phyloP scores from a whole-genome alignment of 176 grass and related monocot genomes.

The Carex pumila region DNA sequence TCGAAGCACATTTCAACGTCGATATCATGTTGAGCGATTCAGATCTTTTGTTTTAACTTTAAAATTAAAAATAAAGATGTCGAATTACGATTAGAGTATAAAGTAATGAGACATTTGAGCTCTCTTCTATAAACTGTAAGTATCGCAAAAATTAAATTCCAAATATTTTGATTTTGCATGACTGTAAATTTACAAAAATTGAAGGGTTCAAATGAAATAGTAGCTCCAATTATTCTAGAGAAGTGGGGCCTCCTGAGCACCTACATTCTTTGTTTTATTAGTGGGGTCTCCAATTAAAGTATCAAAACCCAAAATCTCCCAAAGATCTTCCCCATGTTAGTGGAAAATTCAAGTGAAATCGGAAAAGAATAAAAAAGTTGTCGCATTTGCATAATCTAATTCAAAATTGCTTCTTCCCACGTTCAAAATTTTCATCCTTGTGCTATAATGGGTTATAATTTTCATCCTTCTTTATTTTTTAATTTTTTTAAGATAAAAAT shows the following conservation, averaged over 20 bases:
- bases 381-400: neutral
- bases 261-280: constrained; percentile 12
- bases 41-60: too few species aligned
- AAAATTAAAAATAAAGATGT: too few species aligned
- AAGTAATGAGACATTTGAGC: too few species aligned
- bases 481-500: too few species aligned
- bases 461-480: neutral
- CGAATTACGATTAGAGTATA: too few species aligned
- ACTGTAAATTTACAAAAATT: neutral
- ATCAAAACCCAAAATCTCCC: constrained; percentile 17
- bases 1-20: too few species aligned
- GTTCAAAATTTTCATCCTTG: neutral
- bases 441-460: neutral
- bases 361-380: neutral
- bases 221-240: neutral
- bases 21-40: too few species aligned
- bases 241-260: neutral
- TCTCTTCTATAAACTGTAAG: too few species aligned
- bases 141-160: too few species aligned
- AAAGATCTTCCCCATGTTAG: constrained; percentile 8
- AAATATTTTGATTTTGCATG: neutral
- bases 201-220: neutral
- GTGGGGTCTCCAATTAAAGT: constrained; percentile 11
- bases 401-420: constrained; percentile 4
- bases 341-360: constrained; percentile 23